Evolutionary conservation across 2,329 filamentous ascomycete genomes (phyloP).

Genomic region (Arthrobotrys sinensis): DNA sequence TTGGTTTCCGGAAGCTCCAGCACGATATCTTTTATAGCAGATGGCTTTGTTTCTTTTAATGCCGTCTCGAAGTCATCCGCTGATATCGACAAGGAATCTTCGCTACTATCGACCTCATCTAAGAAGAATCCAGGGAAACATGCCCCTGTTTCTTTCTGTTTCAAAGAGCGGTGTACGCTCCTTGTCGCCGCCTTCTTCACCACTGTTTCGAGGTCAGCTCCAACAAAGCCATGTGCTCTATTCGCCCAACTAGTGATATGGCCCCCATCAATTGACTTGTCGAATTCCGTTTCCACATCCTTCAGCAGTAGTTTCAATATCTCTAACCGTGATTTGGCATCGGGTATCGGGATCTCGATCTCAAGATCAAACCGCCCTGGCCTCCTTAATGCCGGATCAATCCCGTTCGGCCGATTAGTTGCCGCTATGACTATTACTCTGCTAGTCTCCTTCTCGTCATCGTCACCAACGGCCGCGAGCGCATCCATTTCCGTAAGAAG

Average conservation of each 20-base stretch:
- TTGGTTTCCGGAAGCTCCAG: constrained; percentile 76
- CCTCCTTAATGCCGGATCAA: constrained; percentile 63
- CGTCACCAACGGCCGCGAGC: constrained; percentile 59
- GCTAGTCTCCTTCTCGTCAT: constrained; percentile 38
- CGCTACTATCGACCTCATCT: constrained; percentile 37
- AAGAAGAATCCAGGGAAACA: constrained; percentile 53
- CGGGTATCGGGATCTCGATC: constrained; percentile 64
- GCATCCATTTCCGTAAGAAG: constrained; percentile 64
- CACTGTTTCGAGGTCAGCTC: constrained; percentile 63
- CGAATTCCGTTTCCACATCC: constrained; percentile 60
- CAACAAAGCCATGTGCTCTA: constrained; percentile 64
- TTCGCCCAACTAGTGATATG: constrained; percentile 61
- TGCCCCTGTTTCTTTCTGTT: neutral
- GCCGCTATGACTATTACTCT: constrained; percentile 64
- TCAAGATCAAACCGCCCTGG: constrained; percentile 64
- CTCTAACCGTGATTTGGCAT: constrained; percentile 63
- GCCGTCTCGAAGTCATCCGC: constrained; percentile 71
- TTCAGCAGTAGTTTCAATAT: constrained; percentile 62
- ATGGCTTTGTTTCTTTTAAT: constrained; percentile 74
- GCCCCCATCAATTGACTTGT: constrained; percentile 57
- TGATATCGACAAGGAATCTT: constrained; percentile 47
- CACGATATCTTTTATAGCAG: constrained; percentile 77
- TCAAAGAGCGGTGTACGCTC: constrained; percentile 53
- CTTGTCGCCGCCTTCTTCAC: constrained; percentile 60
- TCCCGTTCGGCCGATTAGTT: constrained; percentile 64